phyloP scores from a whole-genome alignment of 306 rosid genomes.

The Fragaria nilgerrensis region DNA sequence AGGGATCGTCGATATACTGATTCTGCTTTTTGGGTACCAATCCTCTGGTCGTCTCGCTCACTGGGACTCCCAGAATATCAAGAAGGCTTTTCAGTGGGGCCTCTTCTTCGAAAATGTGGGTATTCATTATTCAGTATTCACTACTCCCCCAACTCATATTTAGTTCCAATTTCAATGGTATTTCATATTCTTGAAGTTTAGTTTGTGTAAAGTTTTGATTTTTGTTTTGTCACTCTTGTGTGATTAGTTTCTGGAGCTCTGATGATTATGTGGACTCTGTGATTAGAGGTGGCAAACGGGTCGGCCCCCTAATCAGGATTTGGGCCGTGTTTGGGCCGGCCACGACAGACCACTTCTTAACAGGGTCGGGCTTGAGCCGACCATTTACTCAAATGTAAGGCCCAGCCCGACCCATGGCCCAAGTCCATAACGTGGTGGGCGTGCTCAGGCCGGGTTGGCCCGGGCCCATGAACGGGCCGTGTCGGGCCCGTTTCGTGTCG shows the following conservation, averaged over 20 bases:
- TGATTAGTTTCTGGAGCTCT: slow-evolving; percentile 27
- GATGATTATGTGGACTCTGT: slow-evolving; percentile 28
- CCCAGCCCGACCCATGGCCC: too few species aligned
- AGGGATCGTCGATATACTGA: slow-evolving; percentile 44
- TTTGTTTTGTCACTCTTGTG: neutral
- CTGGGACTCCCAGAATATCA: slow-evolving; percentile 37
- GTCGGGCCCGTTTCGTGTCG: too few species aligned
- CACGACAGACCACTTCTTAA: too few species aligned
- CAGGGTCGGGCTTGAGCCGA: too few species aligned
- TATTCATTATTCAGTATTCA: neutral
- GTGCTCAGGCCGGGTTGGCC: too few species aligned
- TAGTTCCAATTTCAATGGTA: neutral
- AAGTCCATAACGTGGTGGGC: too few species aligned
- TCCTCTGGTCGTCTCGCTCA: slow-evolving; percentile 37
- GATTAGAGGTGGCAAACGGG: too few species aligned
- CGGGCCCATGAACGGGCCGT: too few species aligned
- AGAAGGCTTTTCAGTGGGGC: slow-evolving; percentile 38
- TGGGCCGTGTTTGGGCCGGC: too few species aligned
- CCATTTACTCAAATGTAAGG: too few species aligned
- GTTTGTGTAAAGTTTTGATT: neutral
- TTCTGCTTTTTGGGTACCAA: slow-evolving; percentile 42
- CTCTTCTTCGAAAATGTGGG: slow-evolving; percentile 39
- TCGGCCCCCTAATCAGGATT: too few species aligned
- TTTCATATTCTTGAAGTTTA: neutral
- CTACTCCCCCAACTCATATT: neutral